Evolutionary conservation across 2,329 filamentous ascomycete species (phyloP), one percentile per base, ranked within the genome.

Genomic region (Biscogniauxia sp.): DNA sequence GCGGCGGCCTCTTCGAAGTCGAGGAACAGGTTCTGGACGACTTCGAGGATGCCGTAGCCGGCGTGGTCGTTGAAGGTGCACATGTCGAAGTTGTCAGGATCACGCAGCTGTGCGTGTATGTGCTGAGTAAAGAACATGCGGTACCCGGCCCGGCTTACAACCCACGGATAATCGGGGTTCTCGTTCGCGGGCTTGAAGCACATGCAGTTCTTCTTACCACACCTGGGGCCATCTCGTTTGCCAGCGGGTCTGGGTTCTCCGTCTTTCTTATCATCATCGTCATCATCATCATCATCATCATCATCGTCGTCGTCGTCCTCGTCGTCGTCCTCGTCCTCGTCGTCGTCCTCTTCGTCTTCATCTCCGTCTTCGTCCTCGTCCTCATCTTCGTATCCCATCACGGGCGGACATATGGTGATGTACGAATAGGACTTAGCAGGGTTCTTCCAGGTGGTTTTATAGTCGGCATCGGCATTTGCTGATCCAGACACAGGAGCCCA

Each of bases 31-130:
- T 81, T 82, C 65, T 82, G 72, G 4, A 80, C 23, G 0, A 78
- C 64, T 68, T 82, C 78, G 0, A 81, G 51, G 7, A 69, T 56
- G 1, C 79, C 79, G 52, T 78, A 80, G 3, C 60, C 69, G 5
- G 56, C 65, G 53, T 76, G 76, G 61, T 81, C 76, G 56, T 80
- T 81, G 66, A 73, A 80, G 1, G 75, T 75, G 64, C 79, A 70
- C 75, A 82, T 77, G 6, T 19, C 19, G 51, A 81, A 80, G 45
- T 61, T 61, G 54, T 81, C 78, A 1, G 75, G 77, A 54, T 69
- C 64, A 9, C 73, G 72, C 11, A 74, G 55, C 28, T 51, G 17
- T 61, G 61, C 15, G 57, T 70, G 63, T 45, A 61, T 64, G 23
- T 55, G 61, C 55, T 68, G 64, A 2, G 59, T 61, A 20, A 62